Evolutionary conservation across 139 green algal species (phyloP).

Genomic region (Protoeuglena noctilucae): DNA sequence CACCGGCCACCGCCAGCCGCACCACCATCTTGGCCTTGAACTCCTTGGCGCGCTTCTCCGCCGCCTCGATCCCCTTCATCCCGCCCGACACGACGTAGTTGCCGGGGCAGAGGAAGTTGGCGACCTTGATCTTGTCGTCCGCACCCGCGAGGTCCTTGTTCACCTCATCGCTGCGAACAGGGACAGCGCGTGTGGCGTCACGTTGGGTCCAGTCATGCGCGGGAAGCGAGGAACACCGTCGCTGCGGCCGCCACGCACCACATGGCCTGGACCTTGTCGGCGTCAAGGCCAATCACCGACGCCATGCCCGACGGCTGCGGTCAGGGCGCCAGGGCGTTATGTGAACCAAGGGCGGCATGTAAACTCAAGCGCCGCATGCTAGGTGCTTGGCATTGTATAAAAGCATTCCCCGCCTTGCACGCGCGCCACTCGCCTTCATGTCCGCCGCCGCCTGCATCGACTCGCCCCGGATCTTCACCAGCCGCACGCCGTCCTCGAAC

Average conservation of each 20-base stretch:
- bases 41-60: slow-evolving; percentile 66
- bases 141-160: slow-evolving; percentile 29
- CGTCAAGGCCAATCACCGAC: slow-evolving; percentile 82
- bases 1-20: slow-evolving; percentile 82
- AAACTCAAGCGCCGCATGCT: too few species aligned
- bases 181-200: not conserved
- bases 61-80: slow-evolving; percentile 54
- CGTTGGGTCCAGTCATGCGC: not conserved
- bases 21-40: slow-evolving; percentile 74
- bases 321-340: not conserved
- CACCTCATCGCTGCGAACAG: not conserved
- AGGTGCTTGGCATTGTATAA: too few species aligned
- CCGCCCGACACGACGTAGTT: slow-evolving; percentile 88
- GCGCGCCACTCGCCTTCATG: too few species aligned
- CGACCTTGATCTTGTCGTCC: slow-evolving; percentile 70
- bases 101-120: slow-evolving; percentile 94
- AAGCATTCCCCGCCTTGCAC: too few species aligned
- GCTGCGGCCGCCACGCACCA: not conserved
- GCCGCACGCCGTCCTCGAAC: slow-evolving; percentile 86
- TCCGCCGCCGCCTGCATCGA: slow-evolving; percentile 48
- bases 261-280: slow-evolving; percentile 49
- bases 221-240: not conserved
- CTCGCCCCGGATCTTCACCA: slow-evolving; percentile 91
- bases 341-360: too few species aligned
- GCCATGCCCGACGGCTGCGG: slow-evolving; percentile 67